Evolutionary conservation across 257 asterid species (phyloP).

Genomic region (Datura wrightii): DNA sequence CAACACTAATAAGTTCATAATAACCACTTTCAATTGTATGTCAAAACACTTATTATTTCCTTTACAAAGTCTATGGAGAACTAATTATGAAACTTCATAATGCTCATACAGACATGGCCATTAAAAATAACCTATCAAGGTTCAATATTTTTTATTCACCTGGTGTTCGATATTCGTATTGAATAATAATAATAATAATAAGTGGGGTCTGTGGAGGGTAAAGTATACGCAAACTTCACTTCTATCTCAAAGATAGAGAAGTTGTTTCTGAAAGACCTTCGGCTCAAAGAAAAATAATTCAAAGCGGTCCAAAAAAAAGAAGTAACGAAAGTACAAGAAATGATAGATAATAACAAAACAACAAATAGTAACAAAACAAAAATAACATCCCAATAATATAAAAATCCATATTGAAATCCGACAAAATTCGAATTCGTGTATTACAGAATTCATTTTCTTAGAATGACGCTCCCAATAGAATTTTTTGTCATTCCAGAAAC

Average conservation of each 20-base stretch:
- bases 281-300: too few species aligned
- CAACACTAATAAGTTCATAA: neutral
- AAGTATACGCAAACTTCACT: too few species aligned
- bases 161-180: rapidly evolving
- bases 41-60: constrained; percentile 24
- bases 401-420: neutral
- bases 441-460: rapidly evolving
- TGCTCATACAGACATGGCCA: constrained; percentile 3
- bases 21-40: neutral
- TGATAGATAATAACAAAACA: too few species aligned
- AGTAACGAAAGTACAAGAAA: too few species aligned
- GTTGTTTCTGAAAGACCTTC: too few species aligned
- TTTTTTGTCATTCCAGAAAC: neutral
- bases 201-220: too few species aligned
- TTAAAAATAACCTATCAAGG: neutral
- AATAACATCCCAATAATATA: too few species aligned
- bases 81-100: constrained; percentile 9
- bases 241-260: too few species aligned
- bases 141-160: neutral
- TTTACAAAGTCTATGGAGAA: neutral
- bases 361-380: too few species aligned
- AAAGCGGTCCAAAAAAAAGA: too few species aligned
- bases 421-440: neutral
- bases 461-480: rapidly evolving
- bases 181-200: too few species aligned